A percentile compares a stretch with the other conserved stretches of the same genome.
phyloP scores from a whole-genome alignment of 2,329 filamentous ascomycete species.

The Talaromyces amestolkiae region DNA sequence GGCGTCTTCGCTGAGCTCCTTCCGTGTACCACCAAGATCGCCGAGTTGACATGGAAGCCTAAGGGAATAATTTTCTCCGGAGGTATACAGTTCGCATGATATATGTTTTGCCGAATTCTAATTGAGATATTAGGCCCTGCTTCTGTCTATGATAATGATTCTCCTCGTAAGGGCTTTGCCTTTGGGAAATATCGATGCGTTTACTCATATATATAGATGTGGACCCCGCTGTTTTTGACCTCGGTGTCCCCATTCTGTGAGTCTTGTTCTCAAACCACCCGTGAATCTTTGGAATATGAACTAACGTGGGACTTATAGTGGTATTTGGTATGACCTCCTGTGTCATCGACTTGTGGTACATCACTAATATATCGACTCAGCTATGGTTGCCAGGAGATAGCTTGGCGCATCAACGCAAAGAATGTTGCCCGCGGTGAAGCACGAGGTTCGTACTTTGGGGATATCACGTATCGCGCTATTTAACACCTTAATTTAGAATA shows the following conservation, averaged over 20 bases:
- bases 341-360: neutral
- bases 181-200: neutral
- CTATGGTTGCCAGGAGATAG: constrained; percentile 68
- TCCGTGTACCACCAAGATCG: constrained; percentile 63
- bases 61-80: constrained; percentile 60
- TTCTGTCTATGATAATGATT: constrained; percentile 76
- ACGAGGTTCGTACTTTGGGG: constrained; percentile 44
- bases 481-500: constrained; percentile 43
- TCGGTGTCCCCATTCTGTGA: constrained; percentile 50
- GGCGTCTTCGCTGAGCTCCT: constrained; percentile 86
- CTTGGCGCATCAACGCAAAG: constrained; percentile 63
- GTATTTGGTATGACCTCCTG: neutral
- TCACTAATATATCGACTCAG: constrained; percentile 34
- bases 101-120: constrained; percentile 67
- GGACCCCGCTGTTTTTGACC: constrained; percentile 76
- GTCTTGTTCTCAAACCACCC: constrained; percentile 39
- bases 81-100: neutral
- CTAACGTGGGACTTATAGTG: neutral
- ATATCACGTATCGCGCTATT: neutral
- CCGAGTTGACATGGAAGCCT: constrained; percentile 73
- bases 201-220: constrained; percentile 31
- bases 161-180: constrained; percentile 56
- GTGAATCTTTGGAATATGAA: constrained; percentile 57
- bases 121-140: constrained; percentile 61
- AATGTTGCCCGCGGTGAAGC: constrained; percentile 67